Base-by-base conservation (phyloP, 2,329 filamentous ascomycete genomes). In the Colletotrichum sp. region DNA sequence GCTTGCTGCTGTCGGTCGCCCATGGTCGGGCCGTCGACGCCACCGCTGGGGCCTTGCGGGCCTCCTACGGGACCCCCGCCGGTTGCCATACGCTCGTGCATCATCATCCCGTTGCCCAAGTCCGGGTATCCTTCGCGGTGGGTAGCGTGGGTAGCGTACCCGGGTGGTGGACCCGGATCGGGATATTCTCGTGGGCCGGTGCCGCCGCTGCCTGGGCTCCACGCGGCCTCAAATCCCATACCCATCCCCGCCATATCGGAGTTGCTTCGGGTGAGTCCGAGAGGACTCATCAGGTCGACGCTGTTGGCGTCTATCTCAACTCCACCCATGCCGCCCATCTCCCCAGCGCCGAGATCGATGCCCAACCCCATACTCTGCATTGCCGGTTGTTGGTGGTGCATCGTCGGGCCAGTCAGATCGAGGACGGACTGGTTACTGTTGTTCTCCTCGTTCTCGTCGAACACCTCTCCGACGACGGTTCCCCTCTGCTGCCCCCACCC, bases 201-300 rank as follows among this genome's bases (percentile, higher is more conserved):
- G 7, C 69, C 72, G 18, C 55, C 72, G 44, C 72, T 77, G 24
- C 66, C 59, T n/a, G 76, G 76, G 16, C 76, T 77, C 76, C 76
- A 77, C 13, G 69, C 65, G 2, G 76, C 44, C 16, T 76, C 72
- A n/a, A 76, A 72, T 5, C 59, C 76, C 72, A 77, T 77, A n/a
- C 72, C 64, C 68, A 77, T 77, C 4, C 49, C 52, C 5, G 76
- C 34, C 72, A 77, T 76, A n/a, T 76, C 68, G n/a, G 63, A 65
- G 62, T 77, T 75, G 70, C 75, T 77, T 39, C 75, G 66, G 15
- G 75, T 72, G 28, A 78, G 66, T 16, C 70, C 72, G 21, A 77
- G 12, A 9, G 77, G 77, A 59, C 75, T 78, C 71, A 77, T 78
- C 2, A 78, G 36, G 32, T 77, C 77, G 32, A 78, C 71, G 6